Conservation (phyloP, 768 basidiomycete genomes). For the Boletellus ananas region DNA sequence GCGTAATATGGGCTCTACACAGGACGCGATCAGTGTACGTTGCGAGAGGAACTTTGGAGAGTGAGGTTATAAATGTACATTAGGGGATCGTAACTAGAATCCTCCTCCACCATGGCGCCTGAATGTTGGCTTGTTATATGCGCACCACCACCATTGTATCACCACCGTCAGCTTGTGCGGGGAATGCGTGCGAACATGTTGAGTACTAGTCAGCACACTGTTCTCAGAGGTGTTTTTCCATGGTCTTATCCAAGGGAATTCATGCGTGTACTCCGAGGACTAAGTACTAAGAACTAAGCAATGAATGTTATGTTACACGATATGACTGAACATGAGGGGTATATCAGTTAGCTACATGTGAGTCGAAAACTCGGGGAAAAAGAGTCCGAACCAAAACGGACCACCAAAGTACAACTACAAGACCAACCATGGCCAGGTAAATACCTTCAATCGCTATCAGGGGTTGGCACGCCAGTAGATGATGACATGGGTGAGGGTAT, state of each 20-base stretch:
- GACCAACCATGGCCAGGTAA: background rate
- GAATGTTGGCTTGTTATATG: too few relatives aligned
- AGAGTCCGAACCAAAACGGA: constrained; percentile 1
- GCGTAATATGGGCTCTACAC: too few relatives aligned
- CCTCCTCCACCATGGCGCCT: too few relatives aligned
- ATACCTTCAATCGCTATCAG: constrained; percentile 24
- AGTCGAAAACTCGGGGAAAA: background rate
- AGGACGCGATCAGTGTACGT: too few relatives aligned
- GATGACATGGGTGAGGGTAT: constrained; percentile 50
- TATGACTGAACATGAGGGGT: background rate
- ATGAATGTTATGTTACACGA: constrained; percentile 8
- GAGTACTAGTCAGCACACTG: too few relatives aligned
- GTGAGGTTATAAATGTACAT: too few relatives aligned
- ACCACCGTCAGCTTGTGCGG: too few relatives aligned
- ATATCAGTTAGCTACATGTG: constrained; percentile 17
- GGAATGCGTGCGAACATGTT: too few relatives aligned
- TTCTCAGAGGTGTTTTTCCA: too few relatives aligned
- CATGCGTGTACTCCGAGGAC: background rate
- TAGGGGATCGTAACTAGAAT: too few relatives aligned
- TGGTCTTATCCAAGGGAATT: background rate
- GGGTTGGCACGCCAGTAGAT: constrained; percentile 33
- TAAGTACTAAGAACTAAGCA: background rate
- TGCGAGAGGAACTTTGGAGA: too few relatives aligned
- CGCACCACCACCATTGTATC: too few relatives aligned
- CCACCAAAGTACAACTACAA: background rate